Conservation (phyloP, 495 filamentous ascomycete species). For the Cetradonia linearis region DNA sequence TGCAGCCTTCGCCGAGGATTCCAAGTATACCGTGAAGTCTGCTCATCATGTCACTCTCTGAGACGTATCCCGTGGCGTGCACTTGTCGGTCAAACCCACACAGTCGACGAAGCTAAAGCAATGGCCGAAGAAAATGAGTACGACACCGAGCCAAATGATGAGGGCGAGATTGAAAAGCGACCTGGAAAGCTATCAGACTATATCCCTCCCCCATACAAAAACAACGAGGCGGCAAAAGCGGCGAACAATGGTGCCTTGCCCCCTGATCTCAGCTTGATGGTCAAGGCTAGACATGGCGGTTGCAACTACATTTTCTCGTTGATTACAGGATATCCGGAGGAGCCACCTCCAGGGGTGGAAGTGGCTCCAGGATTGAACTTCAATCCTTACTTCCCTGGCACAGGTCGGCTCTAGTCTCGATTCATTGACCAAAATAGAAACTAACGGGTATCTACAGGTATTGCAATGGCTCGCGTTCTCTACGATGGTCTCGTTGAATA, state of each 20-base stretch:
- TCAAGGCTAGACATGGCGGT: slow-evolving; percentile 95
- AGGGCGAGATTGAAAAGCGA: slow-evolving; percentile 96
- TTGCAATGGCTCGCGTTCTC: slow-evolving; percentile 96
- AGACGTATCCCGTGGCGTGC: slow-evolving; percentile 85
- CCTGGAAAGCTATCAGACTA: slow-evolving; percentile 98
- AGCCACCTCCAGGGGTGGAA: slow-evolving; percentile 76
- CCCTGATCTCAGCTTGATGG: slow-evolving; percentile 93
- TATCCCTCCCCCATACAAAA: slow-evolving; percentile 88
- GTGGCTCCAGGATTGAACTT: slow-evolving; percentile 89
- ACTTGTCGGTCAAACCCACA: slow-evolving; percentile 84
- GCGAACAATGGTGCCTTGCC: slow-evolving; percentile 97
- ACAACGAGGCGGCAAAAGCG: slow-evolving; percentile 95
- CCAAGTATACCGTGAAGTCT: slow-evolving; percentile 99
- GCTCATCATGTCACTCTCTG: slow-evolving; percentile 93
- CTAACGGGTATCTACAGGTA: slow-evolving; percentile 42
- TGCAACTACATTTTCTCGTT: slow-evolving; percentile 97
- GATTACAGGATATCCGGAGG: slow-evolving; percentile 96
- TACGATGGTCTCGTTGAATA: slow-evolving; percentile 98
- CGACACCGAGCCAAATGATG: slow-evolving; percentile 94
- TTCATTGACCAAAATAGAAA: background rate
- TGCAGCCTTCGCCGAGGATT: slow-evolving; percentile 92
- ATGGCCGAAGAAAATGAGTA: slow-evolving; percentile 98
- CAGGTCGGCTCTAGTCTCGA: slow-evolving; percentile 38
- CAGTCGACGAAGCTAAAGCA: slow-evolving; percentile 93
- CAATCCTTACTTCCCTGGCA: slow-evolving; percentile 99